These are phyloP conservation scores for Ustilago cynodontis DNA, from an alignment of 1,284 basidiomycete genomes.

Conservation along the genomic window DNA sequence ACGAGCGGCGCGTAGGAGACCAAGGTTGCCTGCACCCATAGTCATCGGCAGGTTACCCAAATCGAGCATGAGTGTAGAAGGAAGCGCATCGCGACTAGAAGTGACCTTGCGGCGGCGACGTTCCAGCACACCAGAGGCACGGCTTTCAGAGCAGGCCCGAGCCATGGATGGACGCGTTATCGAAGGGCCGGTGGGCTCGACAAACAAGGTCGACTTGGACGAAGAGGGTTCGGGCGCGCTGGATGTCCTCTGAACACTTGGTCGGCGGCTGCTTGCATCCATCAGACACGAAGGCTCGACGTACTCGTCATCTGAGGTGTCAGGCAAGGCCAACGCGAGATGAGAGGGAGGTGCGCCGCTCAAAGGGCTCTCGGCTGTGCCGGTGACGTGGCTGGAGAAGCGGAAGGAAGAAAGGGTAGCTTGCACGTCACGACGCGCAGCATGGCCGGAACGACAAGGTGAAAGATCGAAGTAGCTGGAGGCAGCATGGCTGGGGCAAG, in stretches of 20 bases:
- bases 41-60: conserved; percentile 37
- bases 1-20: conserved; percentile 45
- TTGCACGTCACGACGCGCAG: conserved; percentile 32
- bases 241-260: conserved; percentile 44
- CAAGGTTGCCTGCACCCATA: conserved; percentile 41
- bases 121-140: conserved; percentile 42
- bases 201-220: conserved; percentile 28
- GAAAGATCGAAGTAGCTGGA: conserved; percentile 23
- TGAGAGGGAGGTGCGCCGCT: background rate
- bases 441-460: conserved; percentile 26
- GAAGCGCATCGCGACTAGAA: conserved; percentile 14
- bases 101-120: conserved; percentile 33
- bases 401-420: conserved; percentile 37
- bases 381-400: conserved; percentile 20
- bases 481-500: conserved; percentile 15
- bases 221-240: conserved; percentile 40
- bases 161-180: conserved; percentile 29
- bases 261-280: conserved; percentile 34
- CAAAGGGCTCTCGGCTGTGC: conserved; percentile 19
- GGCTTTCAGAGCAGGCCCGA: conserved; percentile 46
- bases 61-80: conserved; percentile 42
- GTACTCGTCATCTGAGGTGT: conserved; percentile 27
- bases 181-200: conserved; percentile 19
- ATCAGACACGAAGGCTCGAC: conserved; percentile 24
- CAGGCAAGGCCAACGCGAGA: background rate